Base-by-base conservation (phyloP, 139 green algal genomes). In the Chlorella sp. region DNA sequence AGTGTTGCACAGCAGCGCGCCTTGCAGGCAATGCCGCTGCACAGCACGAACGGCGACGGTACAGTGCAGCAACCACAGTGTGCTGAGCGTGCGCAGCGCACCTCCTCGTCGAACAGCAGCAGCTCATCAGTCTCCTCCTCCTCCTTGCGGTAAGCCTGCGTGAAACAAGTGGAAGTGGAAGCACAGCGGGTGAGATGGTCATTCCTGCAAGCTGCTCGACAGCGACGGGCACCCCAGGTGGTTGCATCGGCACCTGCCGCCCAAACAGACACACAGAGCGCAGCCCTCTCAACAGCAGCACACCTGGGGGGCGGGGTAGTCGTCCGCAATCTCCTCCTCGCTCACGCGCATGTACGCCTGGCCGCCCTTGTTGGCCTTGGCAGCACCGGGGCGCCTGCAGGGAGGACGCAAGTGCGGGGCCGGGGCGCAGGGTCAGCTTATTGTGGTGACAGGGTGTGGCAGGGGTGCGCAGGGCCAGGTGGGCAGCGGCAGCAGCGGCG, bases 281-380 rank as follows among this genome's bases (percentile, higher is more conserved):
- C n/a, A n/a, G n/a, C n/a, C n/a, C n/a, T n/a, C n/a, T n/a, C n/a
- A 51, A 51, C 6, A 51, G 44, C 6, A 51, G 44, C 74, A 18
- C 76, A 82, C 76, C 76, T 82, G 57, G 5, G 97, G 97, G 67
- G 92, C 64, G 16, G 97, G 97, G 86, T 99, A 99, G 88, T 99
- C 97, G 76, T 98, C 92, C 21, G 95, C 97, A 84, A 99, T 98
- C 89, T 99, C 97, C 55, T 86, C 84, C 81, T 97, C 93, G n/a
- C 83, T 93, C 85, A 99, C 96, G 65, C 95, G 93, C 87, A 98
- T 94, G 90, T 98, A 99, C 0, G 74, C 68, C 15, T 56, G 39
- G 23, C 39, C 41, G 73, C 83, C 75, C 63, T 86, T 86, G 55
- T 21, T 16, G 51, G 34, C 74, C 74, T 87, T 87, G 65, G 74